Evolutionary conservation across 306 rosid species (phyloP).

Genomic region (Pyrus communis): DNA sequence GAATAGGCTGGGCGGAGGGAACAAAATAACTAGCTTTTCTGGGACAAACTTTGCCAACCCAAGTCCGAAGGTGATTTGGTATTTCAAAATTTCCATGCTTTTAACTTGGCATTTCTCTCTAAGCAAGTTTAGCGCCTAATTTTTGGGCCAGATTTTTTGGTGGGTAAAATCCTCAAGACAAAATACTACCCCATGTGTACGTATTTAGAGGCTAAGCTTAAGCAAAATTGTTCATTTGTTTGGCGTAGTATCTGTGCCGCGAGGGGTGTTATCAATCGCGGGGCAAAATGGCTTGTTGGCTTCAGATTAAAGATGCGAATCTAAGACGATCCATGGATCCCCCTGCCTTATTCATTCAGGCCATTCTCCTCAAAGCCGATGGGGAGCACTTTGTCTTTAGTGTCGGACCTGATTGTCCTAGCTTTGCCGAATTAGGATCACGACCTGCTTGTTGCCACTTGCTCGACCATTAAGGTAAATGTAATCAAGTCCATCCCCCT

Average conservation of each 20-base stretch:
- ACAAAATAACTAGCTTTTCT: neutral
- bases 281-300: neutral
- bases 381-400: too few relatives aligned
- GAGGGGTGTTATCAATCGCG: rapidly evolving
- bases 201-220: neutral
- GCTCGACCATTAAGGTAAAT: too few relatives aligned
- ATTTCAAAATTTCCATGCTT: neutral
- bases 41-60: neutral
- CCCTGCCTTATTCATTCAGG: too few relatives aligned
- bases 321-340: rapidly evolving
- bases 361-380: too few relatives aligned
- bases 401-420: too few relatives aligned
- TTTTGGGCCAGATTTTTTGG: neutral
- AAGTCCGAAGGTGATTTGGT: neutral
- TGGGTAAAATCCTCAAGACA: neutral
- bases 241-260: neutral
- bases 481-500: too few relatives aligned
- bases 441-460: too few relatives aligned
- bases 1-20: rapidly evolving
- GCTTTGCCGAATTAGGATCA: too few relatives aligned
- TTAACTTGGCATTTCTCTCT: neutral
- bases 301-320: neutral
- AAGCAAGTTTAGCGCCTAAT: neutral
- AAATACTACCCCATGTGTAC: neutral
- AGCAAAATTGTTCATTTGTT: neutral